Evolutionary conservation across 768 basidiomycete genomes (phyloP).

Genomic region (Tulasnella sp.): DNA sequence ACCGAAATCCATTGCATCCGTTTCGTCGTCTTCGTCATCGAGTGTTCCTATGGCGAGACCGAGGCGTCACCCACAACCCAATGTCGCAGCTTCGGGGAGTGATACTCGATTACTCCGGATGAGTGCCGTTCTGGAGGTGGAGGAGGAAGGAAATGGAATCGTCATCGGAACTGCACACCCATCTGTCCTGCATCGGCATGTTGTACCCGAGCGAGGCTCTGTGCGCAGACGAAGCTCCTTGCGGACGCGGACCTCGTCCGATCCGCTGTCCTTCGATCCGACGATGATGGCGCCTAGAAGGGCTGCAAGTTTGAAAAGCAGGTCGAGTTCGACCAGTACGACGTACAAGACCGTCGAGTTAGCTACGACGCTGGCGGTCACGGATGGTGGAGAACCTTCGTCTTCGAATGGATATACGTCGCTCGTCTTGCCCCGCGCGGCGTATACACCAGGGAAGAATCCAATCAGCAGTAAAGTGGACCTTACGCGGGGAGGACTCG

Average conservation of each 20-base stretch:
- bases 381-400: not conserved
- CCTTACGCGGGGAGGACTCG: conserved; percentile 62
- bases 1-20: not conserved
- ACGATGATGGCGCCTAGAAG: conserved; percentile 22
- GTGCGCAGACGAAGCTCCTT: not conserved
- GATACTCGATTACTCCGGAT: conserved; percentile 22
- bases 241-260: conserved; percentile 15
- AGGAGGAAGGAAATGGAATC: conserved; percentile 28
- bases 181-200: conserved; percentile 20
- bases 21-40: not conserved
- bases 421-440: conserved; percentile 38
- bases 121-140: conserved; percentile 34
- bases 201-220: conserved; percentile 2
- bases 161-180: conserved; percentile 23
- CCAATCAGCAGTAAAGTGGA: conserved; percentile 32
- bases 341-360: conserved; percentile 23
- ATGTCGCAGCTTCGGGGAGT: not conserved
- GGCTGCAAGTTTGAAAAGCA: conserved; percentile 1
- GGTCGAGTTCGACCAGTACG: conserved; percentile 19
- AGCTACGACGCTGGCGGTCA: conserved; percentile 27
- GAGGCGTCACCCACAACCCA: not conserved
- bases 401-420: conserved; percentile 30
- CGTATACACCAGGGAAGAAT: conserved; percentile 29
- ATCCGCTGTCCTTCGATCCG: conserved; percentile 22
- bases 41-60: not conserved